Evolutionary conservation across 2,329 filamentous ascomycete species (phyloP), one percentile per base, ranked within the genome.

Genomic region (Botrytis pseudocinerea): DNA sequence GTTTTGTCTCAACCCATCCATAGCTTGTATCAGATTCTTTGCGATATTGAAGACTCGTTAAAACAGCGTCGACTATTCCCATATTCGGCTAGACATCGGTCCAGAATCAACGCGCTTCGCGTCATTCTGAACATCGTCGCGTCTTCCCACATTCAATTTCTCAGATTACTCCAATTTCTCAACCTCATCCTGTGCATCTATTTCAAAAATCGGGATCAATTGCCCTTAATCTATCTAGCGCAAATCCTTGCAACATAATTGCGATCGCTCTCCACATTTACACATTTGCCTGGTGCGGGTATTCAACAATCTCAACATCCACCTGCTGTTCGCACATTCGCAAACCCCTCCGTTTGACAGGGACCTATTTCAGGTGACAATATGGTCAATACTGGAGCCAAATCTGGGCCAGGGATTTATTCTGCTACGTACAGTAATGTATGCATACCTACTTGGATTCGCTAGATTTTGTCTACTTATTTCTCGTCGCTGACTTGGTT

Each of bases 381-480:
- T 71, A 81, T 82, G 80, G 80, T 78, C 38, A 82, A 80, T 38
- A 81, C 80, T 63, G 74, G 14, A 28, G 51, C 77, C 72, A 54
- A 69, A 22, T 73, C 77, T 63, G 79, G 76, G 38, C 77, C 80
- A 25, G 80, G 80, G 79, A 87, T 92, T 74, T 92, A 91, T 83
- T 90, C 88, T 82, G 90, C 89, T 76, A 91, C 90, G 32, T 92
- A 91, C 80, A 91, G 89, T 82, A 89, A 90, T 81, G 90, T 91
- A 84, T 83, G 88, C 42, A 38, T 64, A n/a, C 38, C 38, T 60
- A 28, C 9, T 40, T 20, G 18, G 16, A 32, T 51, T 3, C 40
- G 22, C 8, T 70, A 12, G 10, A 28, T 20, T 25, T 6, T 35
- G 3, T 71, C 51, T 63, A 32, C 61, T 9, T 72, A 25, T 48